These are phyloP conservation scores for Benincasa hispida DNA, from an alignment of 306 rosid species.

Conservation along the genomic window DNA sequence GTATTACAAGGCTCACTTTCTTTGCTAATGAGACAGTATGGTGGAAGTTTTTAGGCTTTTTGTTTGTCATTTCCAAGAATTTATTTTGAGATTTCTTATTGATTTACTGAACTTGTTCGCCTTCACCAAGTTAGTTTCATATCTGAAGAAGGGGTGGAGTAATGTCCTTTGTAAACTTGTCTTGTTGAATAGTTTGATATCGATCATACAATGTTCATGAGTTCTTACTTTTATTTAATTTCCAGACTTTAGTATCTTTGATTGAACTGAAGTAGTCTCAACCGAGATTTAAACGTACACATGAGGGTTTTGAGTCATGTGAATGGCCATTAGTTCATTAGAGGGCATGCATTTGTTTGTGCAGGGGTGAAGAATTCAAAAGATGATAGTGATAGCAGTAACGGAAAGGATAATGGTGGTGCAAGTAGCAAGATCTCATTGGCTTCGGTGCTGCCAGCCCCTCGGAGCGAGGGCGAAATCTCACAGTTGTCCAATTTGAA, in stretches of 20 bases:
- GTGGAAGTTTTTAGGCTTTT: neutral
- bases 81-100: neutral
- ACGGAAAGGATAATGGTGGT: slow-evolving; percentile 16
- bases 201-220: neutral
- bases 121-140: neutral
- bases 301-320: neutral
- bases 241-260: neutral
- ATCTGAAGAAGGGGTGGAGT: neutral
- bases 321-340: neutral
- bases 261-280: neutral
- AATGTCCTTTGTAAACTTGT: neutral
- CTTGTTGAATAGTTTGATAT: neutral
- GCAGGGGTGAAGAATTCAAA: slow-evolving; percentile 36
- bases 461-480: slow-evolving; percentile 32
- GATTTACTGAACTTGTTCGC: neutral
- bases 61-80: neutral
- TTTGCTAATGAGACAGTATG: neutral
- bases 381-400: slow-evolving; percentile 14
- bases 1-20: slow-evolving; percentile 7
- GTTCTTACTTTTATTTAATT: neutral
- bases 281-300: neutral
- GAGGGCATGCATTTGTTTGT: slow-evolving; percentile 5
- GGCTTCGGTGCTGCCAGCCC: slow-evolving; percentile 12
- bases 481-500: slow-evolving; percentile 20
- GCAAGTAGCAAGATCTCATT: slow-evolving; percentile 19